Evolutionary conservation across 2,329 filamentous ascomycete genomes (phyloP).

Genomic region (Claviceps quebecensis): DNA sequence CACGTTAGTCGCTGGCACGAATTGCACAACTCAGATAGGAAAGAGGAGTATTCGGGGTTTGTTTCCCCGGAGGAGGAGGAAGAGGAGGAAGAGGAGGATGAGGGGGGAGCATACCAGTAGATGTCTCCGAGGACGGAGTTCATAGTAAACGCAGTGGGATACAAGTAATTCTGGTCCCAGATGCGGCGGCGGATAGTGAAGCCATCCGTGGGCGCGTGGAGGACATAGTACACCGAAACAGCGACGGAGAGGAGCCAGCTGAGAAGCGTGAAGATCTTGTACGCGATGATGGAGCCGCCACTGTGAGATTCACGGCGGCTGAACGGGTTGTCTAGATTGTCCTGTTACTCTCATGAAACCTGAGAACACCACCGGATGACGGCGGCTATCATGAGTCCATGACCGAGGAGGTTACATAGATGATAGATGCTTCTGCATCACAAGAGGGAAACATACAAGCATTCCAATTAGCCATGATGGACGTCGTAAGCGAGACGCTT

Average conservation of each 20-base stretch:
- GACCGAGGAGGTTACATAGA: too few relatives aligned
- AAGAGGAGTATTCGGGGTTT: too few relatives aligned
- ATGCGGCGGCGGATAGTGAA: constrained; percentile 47
- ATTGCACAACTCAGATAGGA: too few relatives aligned
- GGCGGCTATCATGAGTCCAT: too few relatives aligned
- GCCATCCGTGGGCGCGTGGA: constrained; percentile 50
- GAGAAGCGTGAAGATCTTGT: constrained; percentile 61
- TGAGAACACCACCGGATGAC: too few relatives aligned
- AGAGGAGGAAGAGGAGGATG: too few relatives aligned
- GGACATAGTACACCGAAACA: constrained; percentile 60
- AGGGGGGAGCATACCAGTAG: constrained; percentile 51
- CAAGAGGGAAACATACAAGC: neutral
- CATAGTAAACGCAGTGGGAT: constrained; percentile 61
- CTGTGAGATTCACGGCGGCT: constrained; percentile 53
- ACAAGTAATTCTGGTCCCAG: constrained; percentile 57
- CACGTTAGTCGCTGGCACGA: too few relatives aligned
- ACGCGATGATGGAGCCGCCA: constrained; percentile 46
- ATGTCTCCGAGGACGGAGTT: constrained; percentile 51
- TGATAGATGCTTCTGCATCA: neutral
- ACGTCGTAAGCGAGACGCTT: neutral
- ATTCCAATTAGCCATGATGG: neutral
- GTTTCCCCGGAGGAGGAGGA: neutral
- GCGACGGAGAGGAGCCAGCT: constrained; percentile 64
- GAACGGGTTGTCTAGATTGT: constrained; percentile 57
- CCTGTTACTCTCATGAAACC: too few relatives aligned